These are phyloP conservation scores for Rosa hybrid DNA, from an alignment of 331 rosid species.

Conservation along the genomic window DNA sequence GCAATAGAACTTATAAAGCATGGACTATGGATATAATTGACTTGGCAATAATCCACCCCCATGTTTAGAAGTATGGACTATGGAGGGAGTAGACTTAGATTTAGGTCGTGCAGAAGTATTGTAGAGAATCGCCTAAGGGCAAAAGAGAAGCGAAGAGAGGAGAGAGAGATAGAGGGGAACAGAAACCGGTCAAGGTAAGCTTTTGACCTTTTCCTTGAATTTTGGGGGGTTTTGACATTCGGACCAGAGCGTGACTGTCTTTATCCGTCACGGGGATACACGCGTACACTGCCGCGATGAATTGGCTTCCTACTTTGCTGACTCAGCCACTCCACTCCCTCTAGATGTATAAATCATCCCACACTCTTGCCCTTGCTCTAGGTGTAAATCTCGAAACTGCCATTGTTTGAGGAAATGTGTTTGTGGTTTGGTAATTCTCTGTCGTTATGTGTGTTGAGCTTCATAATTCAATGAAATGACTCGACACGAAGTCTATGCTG, in stretches of 20 bases:
- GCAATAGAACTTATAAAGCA: no score
- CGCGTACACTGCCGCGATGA: slow-evolving; percentile 27
- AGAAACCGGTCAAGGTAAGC: slow-evolving; percentile 28
- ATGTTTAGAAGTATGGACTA: no score
- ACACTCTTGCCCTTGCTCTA: neutral
- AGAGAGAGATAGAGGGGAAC: neutral
- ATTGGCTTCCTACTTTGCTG: slow-evolving; percentile 5
- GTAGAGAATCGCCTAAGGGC: slow-evolving; percentile 8
- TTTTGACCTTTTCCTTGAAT: neutral
- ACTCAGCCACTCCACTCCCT: neutral
- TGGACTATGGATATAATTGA: no score
- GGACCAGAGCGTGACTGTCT: slow-evolving; percentile 3
- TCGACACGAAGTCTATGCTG: no score
- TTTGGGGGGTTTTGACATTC: slow-evolving; percentile 3
- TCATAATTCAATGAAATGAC: no score
- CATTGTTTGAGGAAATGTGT: neutral
- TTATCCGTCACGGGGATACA: slow-evolving; percentile 12
- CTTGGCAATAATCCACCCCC: neutral
- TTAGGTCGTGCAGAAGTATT: slow-evolving; percentile 26
- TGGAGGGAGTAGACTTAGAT: neutral
- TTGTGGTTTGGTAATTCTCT: no score
- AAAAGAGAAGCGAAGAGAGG: no score
- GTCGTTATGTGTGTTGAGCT: no score
- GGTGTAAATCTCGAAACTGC: neutral
- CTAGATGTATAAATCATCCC: neutral